Evolutionary conservation across 2,329 filamentous ascomycete genomes (phyloP), one percentile per base, ranked within the genome.

Genomic region (Dactylellina cionopaga): DNA sequence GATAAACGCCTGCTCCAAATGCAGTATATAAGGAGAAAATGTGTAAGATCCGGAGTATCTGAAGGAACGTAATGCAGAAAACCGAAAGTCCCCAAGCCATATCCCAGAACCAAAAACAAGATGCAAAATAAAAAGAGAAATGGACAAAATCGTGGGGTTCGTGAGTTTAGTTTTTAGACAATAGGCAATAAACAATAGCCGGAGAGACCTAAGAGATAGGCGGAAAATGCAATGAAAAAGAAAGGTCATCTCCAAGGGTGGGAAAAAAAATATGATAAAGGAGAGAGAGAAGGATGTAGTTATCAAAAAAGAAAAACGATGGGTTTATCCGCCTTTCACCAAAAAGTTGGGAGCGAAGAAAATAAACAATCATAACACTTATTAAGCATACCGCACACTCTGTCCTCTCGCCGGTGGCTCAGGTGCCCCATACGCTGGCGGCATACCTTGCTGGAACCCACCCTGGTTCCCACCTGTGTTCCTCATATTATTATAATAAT

Each of bases 401-500:
- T 64, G 66, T 1, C 37, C 44, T 27, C 59, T 44, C 43, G 54
- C 51, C 41, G 64, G 62, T 13, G 31, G 31, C n/a, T 62, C 29
- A 2, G 52, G 58, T 9, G 39, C 29, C n/a, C 44, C 59, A 17
- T 72, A 60, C 37, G 58, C 31, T n/a, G 68, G 68, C 15, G 65
- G 55, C 27, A n/a, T 17, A 24, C 25, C 46, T 19, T 13, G 19
- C 5, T 35, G 22, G 29, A 15, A 46, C 35, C 24, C 51, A 9
- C 41, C 44, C 22, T 52, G 27, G 27, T 63, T 29, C 6, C 39
- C 46, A 33, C 46, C 31, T 3, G n/a, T 31, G 37, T 49, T 33
- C 19, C 59, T 55, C 59, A 65, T 59, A 43, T 72, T 72, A 39
- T 49, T 64, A 37, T 65, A 72, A 27, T 65, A 72, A 60, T 72